Evolutionary conservation across 1,139 yeast genomes (phyloP).

Genomic region (Pichia sp.): DNA sequence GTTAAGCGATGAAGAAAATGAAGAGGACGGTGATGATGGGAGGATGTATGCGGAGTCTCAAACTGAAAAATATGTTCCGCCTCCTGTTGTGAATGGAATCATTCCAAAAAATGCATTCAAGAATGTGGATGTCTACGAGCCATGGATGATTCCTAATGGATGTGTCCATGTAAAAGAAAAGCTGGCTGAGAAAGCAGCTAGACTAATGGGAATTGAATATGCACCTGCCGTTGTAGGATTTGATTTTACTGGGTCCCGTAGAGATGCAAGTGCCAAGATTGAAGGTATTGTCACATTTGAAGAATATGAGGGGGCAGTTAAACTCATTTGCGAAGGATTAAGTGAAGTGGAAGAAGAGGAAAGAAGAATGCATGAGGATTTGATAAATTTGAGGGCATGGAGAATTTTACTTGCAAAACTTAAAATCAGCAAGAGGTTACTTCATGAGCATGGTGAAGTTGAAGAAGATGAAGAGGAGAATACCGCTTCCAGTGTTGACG

Average conservation of each 20-base stretch:
- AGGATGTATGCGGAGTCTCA: constrained; percentile 74
- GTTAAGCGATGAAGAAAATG: constrained; percentile 35
- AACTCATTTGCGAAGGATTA: constrained; percentile 51
- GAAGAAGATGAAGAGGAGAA: constrained; percentile 23
- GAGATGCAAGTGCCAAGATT: constrained; percentile 58
- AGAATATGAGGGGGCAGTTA: constrained; percentile 64
- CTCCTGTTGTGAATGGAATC: constrained; percentile 57
- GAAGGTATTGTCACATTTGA: constrained; percentile 74
- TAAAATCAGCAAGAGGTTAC: constrained; percentile 63
- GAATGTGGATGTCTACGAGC: constrained; percentile 72
- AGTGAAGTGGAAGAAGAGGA: constrained; percentile 50
- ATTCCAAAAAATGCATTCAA: constrained; percentile 77
- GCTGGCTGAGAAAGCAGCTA: constrained; percentile 65
- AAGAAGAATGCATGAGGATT: constrained; percentile 41
- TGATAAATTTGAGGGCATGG: constrained; percentile 68
- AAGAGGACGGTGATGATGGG: constrained; percentile 45
- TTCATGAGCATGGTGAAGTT: constrained; percentile 60
- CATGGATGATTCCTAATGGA: constrained; percentile 79
- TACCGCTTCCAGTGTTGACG: constrained; percentile 9
- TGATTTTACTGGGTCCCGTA: constrained; percentile 49
- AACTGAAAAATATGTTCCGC: constrained; percentile 67
- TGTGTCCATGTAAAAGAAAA: constrained; percentile 59
- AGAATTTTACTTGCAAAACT: constrained; percentile 64
- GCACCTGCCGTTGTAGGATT: constrained; percentile 88
- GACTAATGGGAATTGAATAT: constrained; percentile 63